phyloP scores from a whole-genome alignment of 2,329 filamentous ascomycete genomes.

The Penicillium sclerotigenum region DNA sequence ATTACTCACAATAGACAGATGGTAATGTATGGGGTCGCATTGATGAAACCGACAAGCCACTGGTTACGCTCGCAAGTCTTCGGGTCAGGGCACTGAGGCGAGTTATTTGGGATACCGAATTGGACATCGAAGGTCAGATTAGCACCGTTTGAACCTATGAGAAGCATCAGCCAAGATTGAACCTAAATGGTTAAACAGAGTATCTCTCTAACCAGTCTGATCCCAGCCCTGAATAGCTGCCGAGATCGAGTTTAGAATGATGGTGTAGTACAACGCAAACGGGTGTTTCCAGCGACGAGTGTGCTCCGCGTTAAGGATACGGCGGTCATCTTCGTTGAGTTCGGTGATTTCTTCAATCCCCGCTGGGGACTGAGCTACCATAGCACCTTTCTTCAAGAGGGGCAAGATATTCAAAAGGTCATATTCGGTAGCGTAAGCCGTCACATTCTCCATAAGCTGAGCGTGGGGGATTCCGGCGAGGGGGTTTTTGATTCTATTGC shows the following conservation, averaged over 20 bases:
- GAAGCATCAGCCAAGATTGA: background rate
- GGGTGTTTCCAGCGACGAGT: conserved; percentile 50
- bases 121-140: conserved; percentile 22
- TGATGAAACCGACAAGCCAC: conserved; percentile 62
- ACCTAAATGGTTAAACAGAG: background rate
- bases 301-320: conserved; percentile 43
- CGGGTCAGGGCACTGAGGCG: conserved; percentile 15
- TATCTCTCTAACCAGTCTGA: conserved; percentile 36
- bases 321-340: conserved; percentile 52
- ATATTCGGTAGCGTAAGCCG: conserved; percentile 50
- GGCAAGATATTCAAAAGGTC: conserved; percentile 56
- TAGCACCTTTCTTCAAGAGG: conserved; percentile 51
- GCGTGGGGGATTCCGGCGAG: conserved; percentile 13
- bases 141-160: conserved; percentile 20
- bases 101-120: conserved; percentile 21
- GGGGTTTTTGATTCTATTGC: conserved; percentile 18
- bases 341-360: conserved; percentile 61
- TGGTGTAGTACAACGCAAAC: conserved; percentile 48
- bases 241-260: conserved; percentile 49
- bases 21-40: conserved; percentile 52
- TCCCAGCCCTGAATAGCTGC: conserved; percentile 54
- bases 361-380: conserved; percentile 68
- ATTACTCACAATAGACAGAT: conserved; percentile 47
- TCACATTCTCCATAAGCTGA: conserved; percentile 14
- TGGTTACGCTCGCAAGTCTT: conserved; percentile 42